Conservation (phyloP, 176 grass and related monocot species). For the Calamus simplicifolius region DNA sequence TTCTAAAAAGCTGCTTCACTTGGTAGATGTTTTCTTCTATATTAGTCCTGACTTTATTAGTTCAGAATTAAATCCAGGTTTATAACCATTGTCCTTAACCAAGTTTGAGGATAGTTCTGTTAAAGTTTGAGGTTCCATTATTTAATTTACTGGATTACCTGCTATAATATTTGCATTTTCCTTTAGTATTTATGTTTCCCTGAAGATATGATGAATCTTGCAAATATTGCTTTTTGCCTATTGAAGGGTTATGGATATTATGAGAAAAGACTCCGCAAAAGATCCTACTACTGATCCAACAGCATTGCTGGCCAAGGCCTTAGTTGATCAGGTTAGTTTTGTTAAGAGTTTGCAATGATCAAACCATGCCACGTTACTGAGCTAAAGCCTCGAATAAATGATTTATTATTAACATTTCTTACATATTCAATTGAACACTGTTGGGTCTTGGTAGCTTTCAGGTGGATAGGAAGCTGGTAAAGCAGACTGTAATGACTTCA, state of each 20-base stretch:
- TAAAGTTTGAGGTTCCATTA: too few relatives aligned
- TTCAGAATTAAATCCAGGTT: too few relatives aligned
- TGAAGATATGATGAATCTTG: constrained; percentile 17
- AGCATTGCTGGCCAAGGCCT: constrained; percentile 68
- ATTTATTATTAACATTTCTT: constrained; percentile 17
- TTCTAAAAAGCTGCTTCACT: too few relatives aligned
- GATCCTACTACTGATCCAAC: constrained; percentile 50
- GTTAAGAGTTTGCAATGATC: too few relatives aligned
- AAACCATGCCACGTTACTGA: too few relatives aligned
- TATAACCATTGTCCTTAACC: too few relatives aligned
- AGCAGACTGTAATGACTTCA: constrained; percentile 99
- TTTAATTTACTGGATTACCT: neutral
- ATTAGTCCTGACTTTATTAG: too few relatives aligned
- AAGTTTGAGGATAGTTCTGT: too few relatives aligned
- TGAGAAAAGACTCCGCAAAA: constrained; percentile 58
- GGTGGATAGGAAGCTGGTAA: constrained; percentile 98
- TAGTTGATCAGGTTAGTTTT: constrained; percentile 76
- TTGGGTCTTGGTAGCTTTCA: constrained; percentile 54
- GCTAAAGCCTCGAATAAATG: neutral
- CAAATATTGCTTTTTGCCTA: constrained; percentile 2
- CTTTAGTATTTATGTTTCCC: neutral
- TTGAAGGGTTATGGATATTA: constrained; percentile 71
- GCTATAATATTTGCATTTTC: neutral
- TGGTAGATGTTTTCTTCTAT: too few relatives aligned
- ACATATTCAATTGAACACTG: constrained; percentile 34